A percentile compares a stretch with the other conserved stretches of the same genome.
These are phyloP conservation scores for Phoenix dactylifera DNA, from an alignment of 176 grass and related monocot genomes.

Conservation along the genomic window DNA sequence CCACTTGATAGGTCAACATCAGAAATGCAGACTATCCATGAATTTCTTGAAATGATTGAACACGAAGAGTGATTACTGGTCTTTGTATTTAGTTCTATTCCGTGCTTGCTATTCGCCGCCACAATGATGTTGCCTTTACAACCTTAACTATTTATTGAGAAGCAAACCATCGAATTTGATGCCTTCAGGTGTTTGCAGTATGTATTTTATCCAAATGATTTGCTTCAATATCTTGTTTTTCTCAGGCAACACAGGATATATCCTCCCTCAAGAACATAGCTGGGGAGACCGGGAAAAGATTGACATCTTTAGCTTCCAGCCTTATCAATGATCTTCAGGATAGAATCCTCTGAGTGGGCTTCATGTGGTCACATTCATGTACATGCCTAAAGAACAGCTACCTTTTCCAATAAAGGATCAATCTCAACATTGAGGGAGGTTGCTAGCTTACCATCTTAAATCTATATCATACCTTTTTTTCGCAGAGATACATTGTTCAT, in stretches of 20 bases:
- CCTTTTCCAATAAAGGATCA: no score
- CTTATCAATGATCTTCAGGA: slow-evolving; percentile 86
- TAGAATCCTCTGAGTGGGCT: slow-evolving; percentile 50
- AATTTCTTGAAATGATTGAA: not conserved
- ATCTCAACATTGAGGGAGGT: no score
- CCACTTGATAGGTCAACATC: not conserved
- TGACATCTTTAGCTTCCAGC: slow-evolving; percentile 78
- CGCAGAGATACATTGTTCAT: no score
- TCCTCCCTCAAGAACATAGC: slow-evolving; percentile 89
- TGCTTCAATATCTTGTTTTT: not conserved
- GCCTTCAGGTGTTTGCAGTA: not conserved
- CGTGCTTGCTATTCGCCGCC: no score
- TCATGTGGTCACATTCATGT: not conserved
- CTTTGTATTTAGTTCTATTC: no score
- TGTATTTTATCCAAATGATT: slow-evolving; percentile 1
- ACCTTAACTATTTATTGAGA: no score
- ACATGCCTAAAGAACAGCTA: not conserved
- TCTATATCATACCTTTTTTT: no score
- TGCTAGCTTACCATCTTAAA: no score
- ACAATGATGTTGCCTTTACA: no score
- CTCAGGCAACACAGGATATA: slow-evolving; percentile 84
- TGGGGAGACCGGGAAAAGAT: slow-evolving; percentile 75
- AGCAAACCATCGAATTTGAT: not conserved
- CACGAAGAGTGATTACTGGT: no score
- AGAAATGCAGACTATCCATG: not conserved